These are phyloP conservation scores for Candida glaebosa DNA, from an alignment of 805 yeast species.

Conservation along the genomic window DNA sequence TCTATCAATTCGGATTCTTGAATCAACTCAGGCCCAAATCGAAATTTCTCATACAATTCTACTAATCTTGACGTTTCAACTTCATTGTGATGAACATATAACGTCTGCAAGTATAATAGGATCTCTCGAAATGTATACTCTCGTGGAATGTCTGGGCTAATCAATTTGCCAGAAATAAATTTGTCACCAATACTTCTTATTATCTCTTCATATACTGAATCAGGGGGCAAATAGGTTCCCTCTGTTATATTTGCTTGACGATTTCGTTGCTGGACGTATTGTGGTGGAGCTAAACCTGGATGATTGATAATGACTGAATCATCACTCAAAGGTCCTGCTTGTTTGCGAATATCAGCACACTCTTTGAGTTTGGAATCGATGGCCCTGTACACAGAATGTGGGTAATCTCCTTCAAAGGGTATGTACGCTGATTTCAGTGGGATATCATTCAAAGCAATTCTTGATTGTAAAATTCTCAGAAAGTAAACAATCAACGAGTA, in stretches of 20 bases:
- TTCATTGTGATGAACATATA: slow-evolving; percentile 8
- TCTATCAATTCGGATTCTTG: slow-evolving; percentile 55
- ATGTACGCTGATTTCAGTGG: slow-evolving; percentile 64
- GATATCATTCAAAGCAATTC: slow-evolving; percentile 64
- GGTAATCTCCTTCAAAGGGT: slow-evolving; percentile 58
- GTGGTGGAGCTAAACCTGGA: slow-evolving; percentile 42
- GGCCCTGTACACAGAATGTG: slow-evolving; percentile 19
- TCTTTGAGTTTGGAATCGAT: slow-evolving; percentile 23
- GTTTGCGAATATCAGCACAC: slow-evolving; percentile 27
- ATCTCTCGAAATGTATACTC: slow-evolving; percentile 42
- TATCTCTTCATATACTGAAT: slow-evolving; percentile 47
- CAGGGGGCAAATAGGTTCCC: slow-evolving; percentile 23
- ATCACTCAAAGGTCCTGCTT: slow-evolving; percentile 37
- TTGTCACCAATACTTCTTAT: slow-evolving; percentile 59
- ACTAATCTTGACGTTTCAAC: slow-evolving; percentile 23
- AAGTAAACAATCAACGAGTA: slow-evolving; percentile 50
- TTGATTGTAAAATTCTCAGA: slow-evolving; percentile 54
- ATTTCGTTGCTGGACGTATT: slow-evolving; percentile 34
- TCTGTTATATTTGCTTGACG: slow-evolving; percentile 5
- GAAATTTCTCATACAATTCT: slow-evolving; percentile 58
- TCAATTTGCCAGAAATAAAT: slow-evolving; percentile 33
- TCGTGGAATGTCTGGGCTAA: slow-evolving; percentile 35
- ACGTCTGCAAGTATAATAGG: slow-evolving; percentile 28
- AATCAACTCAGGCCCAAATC: slow-evolving; percentile 64
- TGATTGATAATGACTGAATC: slow-evolving; percentile 23